Percentiles rank a stretch among this genome's conserved stretches.
Conservation (phyloP, 2,329 filamentous ascomycete genomes). For the Fusarium sp. region DNA sequence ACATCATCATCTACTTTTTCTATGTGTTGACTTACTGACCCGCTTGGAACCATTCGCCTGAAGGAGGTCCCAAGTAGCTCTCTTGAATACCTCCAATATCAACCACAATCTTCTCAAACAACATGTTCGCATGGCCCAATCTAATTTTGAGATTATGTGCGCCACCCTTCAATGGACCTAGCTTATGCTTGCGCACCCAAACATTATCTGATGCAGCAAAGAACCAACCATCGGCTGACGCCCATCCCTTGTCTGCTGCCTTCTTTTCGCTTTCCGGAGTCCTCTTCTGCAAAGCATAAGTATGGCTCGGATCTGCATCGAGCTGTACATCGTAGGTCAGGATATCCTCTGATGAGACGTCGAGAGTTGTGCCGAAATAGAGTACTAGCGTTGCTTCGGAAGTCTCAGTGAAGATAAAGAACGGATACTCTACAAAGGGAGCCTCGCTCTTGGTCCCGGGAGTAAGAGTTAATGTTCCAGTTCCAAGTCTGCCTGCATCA, state of each 20-base stretch:
- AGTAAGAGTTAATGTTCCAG: constrained; percentile 23
- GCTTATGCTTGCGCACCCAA: constrained; percentile 23
- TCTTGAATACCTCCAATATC: constrained; percentile 15
- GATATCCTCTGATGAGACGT: constrained; percentile 21
- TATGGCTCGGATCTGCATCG: background rate
- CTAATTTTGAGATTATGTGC: constrained; percentile 9
- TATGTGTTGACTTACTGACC: rapidly evolving
- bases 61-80: constrained; percentile 34
- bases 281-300: constrained; percentile 8
- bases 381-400: background rate
- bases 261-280: constrained; percentile 27
- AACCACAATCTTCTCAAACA: constrained; percentile 39
- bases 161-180: background rate
- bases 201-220: constrained; percentile 33
- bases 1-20: background rate
- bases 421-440: constrained; percentile 9
- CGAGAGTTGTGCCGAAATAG: constrained; percentile 29
- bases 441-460: rapidly evolving
- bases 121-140: constrained; percentile 24
- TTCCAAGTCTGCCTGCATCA: constrained; percentile 22
- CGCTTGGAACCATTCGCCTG: background rate
- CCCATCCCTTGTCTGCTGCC: constrained; percentile 29
- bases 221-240: constrained; percentile 36
- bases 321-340: constrained; percentile 21
- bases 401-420: constrained; percentile 22